A percentile compares a stretch with the other conserved stretches of the same genome.
phyloP scores from a whole-genome alignment of 1,284 basidiomycete genomes.

The Ganoderma lingzhi region DNA sequence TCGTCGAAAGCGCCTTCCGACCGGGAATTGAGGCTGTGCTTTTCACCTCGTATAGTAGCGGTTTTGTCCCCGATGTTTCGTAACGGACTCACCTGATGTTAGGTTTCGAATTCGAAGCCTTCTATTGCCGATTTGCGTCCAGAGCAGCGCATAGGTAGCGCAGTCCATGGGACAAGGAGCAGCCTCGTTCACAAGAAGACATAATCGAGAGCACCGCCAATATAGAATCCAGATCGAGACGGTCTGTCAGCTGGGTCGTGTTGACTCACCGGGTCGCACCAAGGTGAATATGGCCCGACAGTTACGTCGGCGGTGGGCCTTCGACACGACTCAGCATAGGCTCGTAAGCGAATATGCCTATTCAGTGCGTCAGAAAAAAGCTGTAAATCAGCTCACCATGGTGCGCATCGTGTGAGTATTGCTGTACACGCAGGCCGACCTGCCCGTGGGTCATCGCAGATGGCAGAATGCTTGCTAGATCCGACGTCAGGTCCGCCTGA shows the following conservation, averaged over 20 bases:
- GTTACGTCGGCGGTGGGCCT: neutral
- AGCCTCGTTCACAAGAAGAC: neutral
- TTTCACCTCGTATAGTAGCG: neutral
- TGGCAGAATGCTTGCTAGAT: neutral
- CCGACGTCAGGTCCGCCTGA: neutral
- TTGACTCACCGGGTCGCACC: neutral
- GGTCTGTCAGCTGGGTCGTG: neutral
- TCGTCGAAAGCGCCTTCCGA: neutral
- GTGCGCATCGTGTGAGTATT: neutral
- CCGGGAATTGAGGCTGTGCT: neutral
- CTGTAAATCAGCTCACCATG: neutral
- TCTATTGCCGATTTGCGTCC: neutral
- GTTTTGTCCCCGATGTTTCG: neutral
- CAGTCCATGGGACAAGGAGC: neutral
- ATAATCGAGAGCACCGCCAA: neutral
- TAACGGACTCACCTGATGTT: neutral
- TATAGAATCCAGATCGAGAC: neutral
- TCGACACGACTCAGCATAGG: neutral
- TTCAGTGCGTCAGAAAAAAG: neutral
- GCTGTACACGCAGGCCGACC: neutral
- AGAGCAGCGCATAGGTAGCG: neutral
- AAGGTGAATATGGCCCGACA: neutral
- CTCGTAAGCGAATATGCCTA: neutral
- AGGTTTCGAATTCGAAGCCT: slow-evolving; percentile 2
- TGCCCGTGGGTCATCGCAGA: neutral